Evolutionary conservation across 2,329 filamentous ascomycete species (phyloP).

Genomic region (Penicillium sp.): DNA sequence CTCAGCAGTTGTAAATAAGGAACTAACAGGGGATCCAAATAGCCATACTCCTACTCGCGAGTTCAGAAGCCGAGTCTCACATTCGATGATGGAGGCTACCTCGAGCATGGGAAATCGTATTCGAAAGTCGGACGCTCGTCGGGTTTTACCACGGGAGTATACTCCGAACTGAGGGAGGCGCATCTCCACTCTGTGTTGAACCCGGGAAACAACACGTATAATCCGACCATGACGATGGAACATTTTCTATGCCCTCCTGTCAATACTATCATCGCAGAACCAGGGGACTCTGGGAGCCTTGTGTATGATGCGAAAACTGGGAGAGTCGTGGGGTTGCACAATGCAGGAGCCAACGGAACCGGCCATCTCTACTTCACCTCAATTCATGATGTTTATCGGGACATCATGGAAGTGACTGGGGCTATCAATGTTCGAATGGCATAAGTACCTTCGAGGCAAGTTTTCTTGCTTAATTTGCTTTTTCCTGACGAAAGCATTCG

Average conservation of each 20-base stretch:
- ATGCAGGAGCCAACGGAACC: not conserved
- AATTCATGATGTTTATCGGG: not conserved
- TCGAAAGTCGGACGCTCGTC: constrained; percentile 3
- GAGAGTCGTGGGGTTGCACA: not conserved
- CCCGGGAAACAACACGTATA: not conserved
- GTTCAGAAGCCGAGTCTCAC: not conserved
- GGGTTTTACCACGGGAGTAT: not conserved
- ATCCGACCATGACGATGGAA: not conserved
- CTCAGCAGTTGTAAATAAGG: not conserved
- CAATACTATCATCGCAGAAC: not conserved
- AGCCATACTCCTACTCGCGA: not conserved
- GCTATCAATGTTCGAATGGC: constrained; percentile 13
- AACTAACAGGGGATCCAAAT: not conserved
- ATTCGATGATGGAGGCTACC: not conserved
- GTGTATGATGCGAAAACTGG: not conserved
- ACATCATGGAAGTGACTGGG: constrained; percentile 2
- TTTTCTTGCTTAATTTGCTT: not conserved
- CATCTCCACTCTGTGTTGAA: not conserved
- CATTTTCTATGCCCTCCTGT: not conserved
- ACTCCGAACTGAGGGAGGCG: not conserved
- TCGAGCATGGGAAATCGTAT: not conserved
- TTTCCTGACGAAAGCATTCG: not conserved
- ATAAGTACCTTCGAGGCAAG: not conserved
- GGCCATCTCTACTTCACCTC: not conserved
- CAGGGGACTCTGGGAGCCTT: constrained; percentile 3